Conservation (phyloP, 75 land plant genomes). For the Isoetes taiwanensis region DNA sequence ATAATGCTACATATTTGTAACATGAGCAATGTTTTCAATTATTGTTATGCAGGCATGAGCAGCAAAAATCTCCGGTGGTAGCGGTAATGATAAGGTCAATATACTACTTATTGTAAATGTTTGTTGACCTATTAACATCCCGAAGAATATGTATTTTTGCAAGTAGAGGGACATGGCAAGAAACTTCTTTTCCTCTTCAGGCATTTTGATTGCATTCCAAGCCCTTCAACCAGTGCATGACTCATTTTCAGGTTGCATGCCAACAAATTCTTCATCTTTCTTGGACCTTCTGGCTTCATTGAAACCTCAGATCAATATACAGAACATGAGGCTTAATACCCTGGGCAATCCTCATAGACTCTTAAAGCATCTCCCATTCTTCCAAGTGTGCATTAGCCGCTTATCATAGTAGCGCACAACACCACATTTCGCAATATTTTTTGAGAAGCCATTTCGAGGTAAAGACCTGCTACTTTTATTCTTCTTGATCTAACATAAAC, state of each 20-base stretch:
- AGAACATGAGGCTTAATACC: constrained; percentile 52
- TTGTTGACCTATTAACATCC: too few relatives aligned
- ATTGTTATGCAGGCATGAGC: too few relatives aligned
- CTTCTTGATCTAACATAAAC: constrained; percentile 56
- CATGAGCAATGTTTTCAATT: too few relatives aligned
- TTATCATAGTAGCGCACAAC: constrained; percentile 67
- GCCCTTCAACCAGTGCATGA: constrained; percentile 48
- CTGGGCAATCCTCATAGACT: constrained; percentile 23
- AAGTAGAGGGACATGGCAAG: too few relatives aligned
- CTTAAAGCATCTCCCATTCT: constrained; percentile 57
- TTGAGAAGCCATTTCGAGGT: constrained; percentile 28
- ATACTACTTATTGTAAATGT: too few relatives aligned
- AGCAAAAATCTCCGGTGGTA: too few relatives aligned
- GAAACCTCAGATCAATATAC: constrained; percentile 80
- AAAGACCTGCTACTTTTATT: constrained; percentile 55
- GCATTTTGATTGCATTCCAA: constrained; percentile 53
- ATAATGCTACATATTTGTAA: too few relatives aligned
- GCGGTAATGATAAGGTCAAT: too few relatives aligned
- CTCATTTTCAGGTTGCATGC: constrained; percentile 32
- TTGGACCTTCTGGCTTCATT: constrained; percentile 58
- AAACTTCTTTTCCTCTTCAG: constrained; percentile 38
- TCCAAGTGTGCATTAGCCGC: constrained; percentile 71
- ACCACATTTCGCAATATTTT: constrained; percentile 45
- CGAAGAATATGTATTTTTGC: too few relatives aligned
- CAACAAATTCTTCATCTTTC: constrained; percentile 48